These are phyloP conservation scores for Colletotrichum sublineola DNA, from an alignment of 2,329 filamentous ascomycete genomes.

Conservation along the genomic window DNA sequence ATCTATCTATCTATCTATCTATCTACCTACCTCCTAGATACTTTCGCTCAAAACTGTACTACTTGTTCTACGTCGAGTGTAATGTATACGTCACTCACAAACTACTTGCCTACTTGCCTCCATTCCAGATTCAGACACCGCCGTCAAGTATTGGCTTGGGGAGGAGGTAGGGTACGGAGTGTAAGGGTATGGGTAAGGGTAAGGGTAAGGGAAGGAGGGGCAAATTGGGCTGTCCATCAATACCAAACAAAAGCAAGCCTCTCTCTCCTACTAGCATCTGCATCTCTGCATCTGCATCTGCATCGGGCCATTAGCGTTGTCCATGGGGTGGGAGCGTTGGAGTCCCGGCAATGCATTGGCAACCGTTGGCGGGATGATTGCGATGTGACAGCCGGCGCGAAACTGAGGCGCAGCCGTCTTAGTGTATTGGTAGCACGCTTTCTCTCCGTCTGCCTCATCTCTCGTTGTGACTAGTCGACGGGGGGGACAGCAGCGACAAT, in stretches of 20 bases:
- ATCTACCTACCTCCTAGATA: too few species aligned
- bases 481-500: neutral
- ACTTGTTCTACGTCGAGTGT: too few species aligned
- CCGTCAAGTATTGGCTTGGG: neutral
- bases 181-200: too few species aligned
- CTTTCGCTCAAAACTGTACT: too few species aligned
- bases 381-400: conserved; percentile 8
- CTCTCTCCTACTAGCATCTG: neutral
- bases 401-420: conserved; percentile 9
- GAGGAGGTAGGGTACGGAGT: too few species aligned
- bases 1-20: too few species aligned
- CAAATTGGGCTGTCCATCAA: neutral
- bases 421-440: neutral
- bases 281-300: conserved; percentile 1
- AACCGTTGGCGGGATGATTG: conserved; percentile 2
- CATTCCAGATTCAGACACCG: neutral
- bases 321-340: too few species aligned
- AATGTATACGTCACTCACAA: too few species aligned
- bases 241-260: neutral
- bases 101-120: neutral
- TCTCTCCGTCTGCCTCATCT: neutral
- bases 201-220: neutral
- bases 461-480: neutral
- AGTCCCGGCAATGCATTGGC: neutral
- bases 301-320: neutral